phyloP scores from a whole-genome alignment of 2,329 filamentous ascomycete species.

The Talaromyces funiculosus region DNA sequence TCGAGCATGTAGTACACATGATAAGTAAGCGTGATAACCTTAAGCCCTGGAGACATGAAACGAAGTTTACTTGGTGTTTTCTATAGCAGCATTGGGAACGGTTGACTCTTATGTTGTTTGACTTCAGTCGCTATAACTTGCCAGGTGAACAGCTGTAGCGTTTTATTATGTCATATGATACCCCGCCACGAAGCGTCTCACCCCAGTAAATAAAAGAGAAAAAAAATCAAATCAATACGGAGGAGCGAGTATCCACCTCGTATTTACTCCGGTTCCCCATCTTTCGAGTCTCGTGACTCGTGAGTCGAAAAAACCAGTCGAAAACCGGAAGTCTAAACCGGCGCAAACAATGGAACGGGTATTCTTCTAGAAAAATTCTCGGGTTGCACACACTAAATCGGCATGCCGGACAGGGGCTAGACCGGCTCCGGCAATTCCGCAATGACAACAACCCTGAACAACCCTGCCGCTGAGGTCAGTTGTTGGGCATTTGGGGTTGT shows the following conservation, averaged over 20 bases:
- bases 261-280: neutral
- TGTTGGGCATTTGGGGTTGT: neutral
- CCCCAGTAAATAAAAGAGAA: neutral
- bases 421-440: neutral
- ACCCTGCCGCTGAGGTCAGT: neutral
- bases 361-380: neutral
- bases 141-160: neutral
- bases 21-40: too few species aligned
- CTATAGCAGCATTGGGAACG: too few species aligned
- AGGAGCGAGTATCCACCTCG: neutral
- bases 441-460: neutral
- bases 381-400: neutral
- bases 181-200: neutral
- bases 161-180: neutral
- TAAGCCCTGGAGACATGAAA: too few species aligned
- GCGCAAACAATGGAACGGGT: neutral
- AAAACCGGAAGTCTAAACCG: neutral
- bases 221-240: neutral
- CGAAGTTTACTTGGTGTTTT: too few species aligned
- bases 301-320: too few species aligned
- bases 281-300: neutral
- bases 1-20: too few species aligned
- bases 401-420: conserved; percentile 3
- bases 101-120: too few species aligned
- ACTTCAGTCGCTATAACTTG: neutral